Conservation (phyloP, 768 basidiomycete genomes). For the Fistulinella prunicolor region DNA sequence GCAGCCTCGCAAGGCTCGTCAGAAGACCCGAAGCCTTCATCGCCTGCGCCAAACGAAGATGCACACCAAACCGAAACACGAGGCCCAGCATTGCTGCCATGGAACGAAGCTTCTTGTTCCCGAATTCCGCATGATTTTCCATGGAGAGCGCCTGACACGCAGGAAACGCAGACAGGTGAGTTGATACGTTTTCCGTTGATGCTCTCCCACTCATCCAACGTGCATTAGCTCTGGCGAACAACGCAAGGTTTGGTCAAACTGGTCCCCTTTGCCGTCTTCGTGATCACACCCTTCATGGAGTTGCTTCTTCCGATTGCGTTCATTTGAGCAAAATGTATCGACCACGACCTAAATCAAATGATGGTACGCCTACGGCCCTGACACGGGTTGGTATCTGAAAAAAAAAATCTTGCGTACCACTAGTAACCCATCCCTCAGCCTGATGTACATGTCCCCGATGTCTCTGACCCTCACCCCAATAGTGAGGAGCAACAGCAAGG, state of each 20-base stretch:
- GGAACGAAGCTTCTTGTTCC: slow-evolving; percentile 92
- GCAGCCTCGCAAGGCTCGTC: slow-evolving; percentile 20
- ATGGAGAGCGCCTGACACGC: slow-evolving; percentile 87
- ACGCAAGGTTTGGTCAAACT: slow-evolving; percentile 93
- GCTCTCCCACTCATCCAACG: slow-evolving; percentile 2
- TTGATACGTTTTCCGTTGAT: background rate
- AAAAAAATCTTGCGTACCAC: no score
- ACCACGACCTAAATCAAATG: no score
- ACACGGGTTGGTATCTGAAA: no score
- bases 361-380: no score
- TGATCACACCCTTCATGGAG: slow-evolving; percentile 98
- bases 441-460: no score
- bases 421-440: no score
- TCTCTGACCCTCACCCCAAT: no score
- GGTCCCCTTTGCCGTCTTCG: no score
- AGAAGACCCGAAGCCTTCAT: no score
- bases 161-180: slow-evolving; percentile 89
- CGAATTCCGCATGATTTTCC: slow-evolving; percentile 91
- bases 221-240: slow-evolving; percentile 76
- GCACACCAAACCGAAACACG: slow-evolving; percentile 44
- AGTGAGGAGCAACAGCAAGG: no score
- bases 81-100: slow-evolving; percentile 93
- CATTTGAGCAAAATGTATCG: no score
- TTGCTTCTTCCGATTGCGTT: slow-evolving; percentile 91
- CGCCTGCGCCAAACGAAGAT: no score